Evolutionary conservation across 306 rosid species (phyloP), one percentile per base, ranked within the genome.

Genomic region (Trichosanthes cucumerina): DNA sequence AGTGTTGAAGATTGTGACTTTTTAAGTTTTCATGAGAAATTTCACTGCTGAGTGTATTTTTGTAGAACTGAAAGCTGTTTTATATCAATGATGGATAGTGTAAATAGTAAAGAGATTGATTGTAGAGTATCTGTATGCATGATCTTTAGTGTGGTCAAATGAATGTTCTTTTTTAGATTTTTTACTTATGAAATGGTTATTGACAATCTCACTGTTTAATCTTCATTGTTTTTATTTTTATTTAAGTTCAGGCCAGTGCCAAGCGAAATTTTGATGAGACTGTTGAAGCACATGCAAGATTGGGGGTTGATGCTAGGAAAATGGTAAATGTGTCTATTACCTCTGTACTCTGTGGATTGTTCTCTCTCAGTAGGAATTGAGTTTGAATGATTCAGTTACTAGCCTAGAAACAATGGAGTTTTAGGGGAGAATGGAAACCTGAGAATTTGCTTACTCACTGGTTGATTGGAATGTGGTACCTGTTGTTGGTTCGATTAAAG

Each of bases 241-340:
- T 19, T 52, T 80, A 80, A 80, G 76, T 85, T 80, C 93, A 95
- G 99, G 91, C 92, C 84, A 79, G 33, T 79, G 88, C 91, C 82
- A 81, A 78, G 84, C 79, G 86, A 70, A 92, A 87, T 70, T 95
- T 95, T 88, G 93, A 95, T 54, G 99, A 95, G 88, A 92, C 93
- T 81, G 87, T 95, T 80, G 99, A 95, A 90, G 97, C 92, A 46
- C 99, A 95, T 79, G 85, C 90, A 33, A 86, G 87, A 83, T 78
- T 95, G 96, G 97, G 96, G 44, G 88, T 92, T 65, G 95, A 91
- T 73, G 86, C 97, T 26, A 90, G 93, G 93, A 88, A 94, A 83
- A 89, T 92, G 96, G 99, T 95, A 87, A 87, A 76, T 19, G 38
- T 44, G 57, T 44, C 69, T 64, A 49, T 78, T 78, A 26, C 76